These are phyloP conservation scores for Colletotrichum eleusines DNA, from an alignment of 2,329 filamentous ascomycete species.

Conservation along the genomic window DNA sequence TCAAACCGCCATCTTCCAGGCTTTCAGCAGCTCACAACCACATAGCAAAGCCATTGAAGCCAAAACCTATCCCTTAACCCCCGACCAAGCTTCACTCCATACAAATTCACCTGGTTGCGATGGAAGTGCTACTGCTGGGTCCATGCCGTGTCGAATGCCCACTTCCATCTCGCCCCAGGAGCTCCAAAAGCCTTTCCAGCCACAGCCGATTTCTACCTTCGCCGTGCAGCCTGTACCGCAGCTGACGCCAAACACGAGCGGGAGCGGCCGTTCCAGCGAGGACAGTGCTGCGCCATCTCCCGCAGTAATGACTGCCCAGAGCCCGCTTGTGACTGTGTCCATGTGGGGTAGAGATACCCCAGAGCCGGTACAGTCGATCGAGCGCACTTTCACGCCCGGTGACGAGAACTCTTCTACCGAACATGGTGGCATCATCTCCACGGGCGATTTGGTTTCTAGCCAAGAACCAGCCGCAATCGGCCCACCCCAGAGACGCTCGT, in stretches of 20 bases:
- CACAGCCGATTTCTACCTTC: constrained; percentile 49
- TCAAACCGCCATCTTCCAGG: constrained; percentile 28
- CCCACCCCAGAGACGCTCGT: constrained; percentile 49
- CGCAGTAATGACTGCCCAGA: constrained; percentile 59
- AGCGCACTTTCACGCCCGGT: constrained; percentile 52
- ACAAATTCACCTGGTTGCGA: constrained; percentile 57
- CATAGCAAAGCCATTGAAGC: constrained; percentile 43
- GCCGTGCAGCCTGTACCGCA: constrained; percentile 51
- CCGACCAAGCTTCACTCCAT: constrained; percentile 62
- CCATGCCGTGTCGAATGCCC: constrained; percentile 45
- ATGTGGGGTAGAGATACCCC: constrained; percentile 62
- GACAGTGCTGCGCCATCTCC: constrained; percentile 57
- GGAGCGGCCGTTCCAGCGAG: constrained; percentile 64
- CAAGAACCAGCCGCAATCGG: constrained; percentile 39
- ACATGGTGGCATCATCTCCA: constrained; percentile 51
- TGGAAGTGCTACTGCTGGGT: constrained; percentile 46
- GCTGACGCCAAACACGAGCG: constrained; percentile 63
- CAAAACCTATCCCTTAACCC: constrained; percentile 61
- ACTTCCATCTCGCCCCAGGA: constrained; percentile 58
- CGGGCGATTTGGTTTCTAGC: constrained; percentile 55
- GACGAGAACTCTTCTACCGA: constrained; percentile 53
- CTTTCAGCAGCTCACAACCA: constrained; percentile 22
- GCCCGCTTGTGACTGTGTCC: constrained; percentile 68
- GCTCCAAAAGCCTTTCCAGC: constrained; percentile 55
- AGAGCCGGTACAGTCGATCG: constrained; percentile 53